Evolutionary conservation across 2,329 filamentous ascomycete species (phyloP).

Genomic region (Trematosphaeria pertusa): DNA sequence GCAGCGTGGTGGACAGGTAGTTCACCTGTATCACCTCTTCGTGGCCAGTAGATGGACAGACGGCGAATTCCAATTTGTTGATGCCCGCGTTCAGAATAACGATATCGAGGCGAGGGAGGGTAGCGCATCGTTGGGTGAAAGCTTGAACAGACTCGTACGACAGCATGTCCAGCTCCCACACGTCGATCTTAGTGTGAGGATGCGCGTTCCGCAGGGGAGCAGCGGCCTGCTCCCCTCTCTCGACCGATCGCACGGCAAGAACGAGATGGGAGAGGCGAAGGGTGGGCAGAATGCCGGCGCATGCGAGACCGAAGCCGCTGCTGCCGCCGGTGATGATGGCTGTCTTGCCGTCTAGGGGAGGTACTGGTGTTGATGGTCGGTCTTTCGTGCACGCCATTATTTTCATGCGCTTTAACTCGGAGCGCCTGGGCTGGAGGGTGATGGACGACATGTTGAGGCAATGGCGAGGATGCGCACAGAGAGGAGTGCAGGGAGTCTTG

Average conservation of each 20-base stretch:
- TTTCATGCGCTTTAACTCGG: conserved; percentile 1
- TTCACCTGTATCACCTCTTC: conserved; percentile 54
- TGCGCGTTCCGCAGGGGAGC: conserved; percentile 21
- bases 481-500: background rate
- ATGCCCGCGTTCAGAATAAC: conserved; percentile 44
- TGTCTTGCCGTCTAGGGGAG: background rate
- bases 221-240: conserved; percentile 30
- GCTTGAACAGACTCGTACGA: conserved; percentile 16
- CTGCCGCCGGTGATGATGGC: background rate
- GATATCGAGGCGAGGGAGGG: conserved; percentile 8
- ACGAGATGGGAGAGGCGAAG: conserved; percentile 1
- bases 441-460: conserved; percentile 1
- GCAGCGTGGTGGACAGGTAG: conserved; percentile 58
- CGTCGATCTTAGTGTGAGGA: conserved; percentile 15
- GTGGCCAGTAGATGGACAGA: conserved; percentile 26
- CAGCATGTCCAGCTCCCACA: conserved; percentile 26
- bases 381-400: background rate
- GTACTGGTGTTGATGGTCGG: background rate
- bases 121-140: conserved; percentile 17
- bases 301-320: conserved; percentile 1
- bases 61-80: conserved; percentile 15
- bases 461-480: background rate
- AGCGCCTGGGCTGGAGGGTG: conserved; percentile 2
- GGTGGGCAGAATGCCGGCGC: background rate
- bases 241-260: conserved; percentile 11